These are phyloP conservation scores for Trichoderma brevicompactum DNA, from an alignment of 2,329 filamentous ascomycete genomes.

Conservation along the genomic window DNA sequence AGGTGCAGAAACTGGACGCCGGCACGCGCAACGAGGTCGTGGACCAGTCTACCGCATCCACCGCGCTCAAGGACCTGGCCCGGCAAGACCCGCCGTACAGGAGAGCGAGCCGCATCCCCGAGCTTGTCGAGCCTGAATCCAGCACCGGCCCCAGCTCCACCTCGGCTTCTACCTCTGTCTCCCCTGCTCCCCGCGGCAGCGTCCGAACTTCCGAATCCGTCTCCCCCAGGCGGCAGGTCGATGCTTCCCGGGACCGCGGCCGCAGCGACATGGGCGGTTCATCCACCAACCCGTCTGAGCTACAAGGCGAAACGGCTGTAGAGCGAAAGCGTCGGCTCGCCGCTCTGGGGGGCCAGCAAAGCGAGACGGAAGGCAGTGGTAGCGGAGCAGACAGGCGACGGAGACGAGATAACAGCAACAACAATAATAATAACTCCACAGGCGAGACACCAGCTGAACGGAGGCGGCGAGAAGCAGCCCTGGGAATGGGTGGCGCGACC, in stretches of 20 bases:
- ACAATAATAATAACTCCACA: constrained; percentile 34
- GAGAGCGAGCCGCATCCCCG: constrained; percentile 29
- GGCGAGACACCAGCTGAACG: constrained; percentile 76
- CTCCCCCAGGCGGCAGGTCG: constrained; percentile 31
- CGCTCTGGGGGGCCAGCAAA: constrained; percentile 51
- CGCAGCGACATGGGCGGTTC: background rate
- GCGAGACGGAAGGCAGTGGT: constrained; percentile 41
- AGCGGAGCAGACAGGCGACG: background rate
- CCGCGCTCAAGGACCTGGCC: constrained; percentile 55
- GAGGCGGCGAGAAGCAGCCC: constrained; percentile 71
- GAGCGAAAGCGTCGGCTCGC: constrained; percentile 69
- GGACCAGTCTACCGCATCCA: constrained; percentile 54
- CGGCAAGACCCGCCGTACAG: constrained; percentile 44
- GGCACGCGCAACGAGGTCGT: constrained; percentile 62
- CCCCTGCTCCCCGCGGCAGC: constrained; percentile 10
- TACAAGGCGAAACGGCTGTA: constrained; percentile 66
- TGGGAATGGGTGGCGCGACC: constrained; percentile 59
- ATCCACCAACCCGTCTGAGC: constrained; percentile 32
- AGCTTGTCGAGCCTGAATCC: constrained; percentile 33
- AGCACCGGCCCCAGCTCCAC: constrained; percentile 32
- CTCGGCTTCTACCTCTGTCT: constrained; percentile 20
- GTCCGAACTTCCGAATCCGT: constrained; percentile 31
- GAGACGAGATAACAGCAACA: background rate
- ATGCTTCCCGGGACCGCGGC: constrained; percentile 25
- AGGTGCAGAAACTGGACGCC: constrained; percentile 73